These are phyloP conservation scores for Rhodotorula babjevae DNA, from an alignment of 768 basidiomycete species.

Conservation along the genomic window DNA sequence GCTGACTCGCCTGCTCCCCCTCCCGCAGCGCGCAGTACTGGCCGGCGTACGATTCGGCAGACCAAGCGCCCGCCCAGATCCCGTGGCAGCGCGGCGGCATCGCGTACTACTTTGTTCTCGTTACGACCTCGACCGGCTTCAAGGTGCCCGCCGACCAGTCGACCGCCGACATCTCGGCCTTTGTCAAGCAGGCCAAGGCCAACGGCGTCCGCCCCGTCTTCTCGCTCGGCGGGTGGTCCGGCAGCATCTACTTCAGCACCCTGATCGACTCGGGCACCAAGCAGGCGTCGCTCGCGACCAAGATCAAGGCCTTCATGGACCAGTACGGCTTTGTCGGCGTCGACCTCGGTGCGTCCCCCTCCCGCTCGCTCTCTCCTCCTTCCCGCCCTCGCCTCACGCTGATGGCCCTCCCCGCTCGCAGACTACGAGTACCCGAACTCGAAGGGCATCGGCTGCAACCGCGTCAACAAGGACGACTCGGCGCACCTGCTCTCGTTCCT, in stretches of 20 bases:
- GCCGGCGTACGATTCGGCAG: constrained; percentile 18
- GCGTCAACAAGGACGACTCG: constrained; percentile 57
- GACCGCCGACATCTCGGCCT: not conserved
- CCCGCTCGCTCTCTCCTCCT: not conserved
- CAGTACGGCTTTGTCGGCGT: constrained; percentile 71
- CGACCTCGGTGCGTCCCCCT: constrained; percentile 55
- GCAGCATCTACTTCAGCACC: constrained; percentile 68
- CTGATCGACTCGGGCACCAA: constrained; percentile 57
- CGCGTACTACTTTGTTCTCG: constrained; percentile 33
- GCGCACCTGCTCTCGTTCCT: constrained; percentile 73
- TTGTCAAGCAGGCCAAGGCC: constrained; percentile 19
- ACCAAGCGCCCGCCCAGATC: not conserved
- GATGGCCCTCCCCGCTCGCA: not conserved
- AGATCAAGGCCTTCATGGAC: constrained; percentile 58
- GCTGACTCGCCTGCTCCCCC: not conserved
- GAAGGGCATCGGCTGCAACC: constrained; percentile 54
- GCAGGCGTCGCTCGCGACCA: constrained; percentile 58
- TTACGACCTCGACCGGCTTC: constrained; percentile 20
- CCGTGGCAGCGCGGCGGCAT: constrained; percentile 7
- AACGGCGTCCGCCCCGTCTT: constrained; percentile 58
- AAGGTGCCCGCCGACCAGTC: constrained; percentile 11
- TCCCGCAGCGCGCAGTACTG: constrained; percentile 19
- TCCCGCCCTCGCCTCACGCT: not conserved
- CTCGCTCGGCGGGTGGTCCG: constrained; percentile 89
- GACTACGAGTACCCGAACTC: constrained; percentile 69